A percentile compares a stretch with the other conserved stretches of the same genome.
Conservation (phyloP, 2,329 filamentous ascomycete genomes). For the Trichoderma lentiforme region DNA sequence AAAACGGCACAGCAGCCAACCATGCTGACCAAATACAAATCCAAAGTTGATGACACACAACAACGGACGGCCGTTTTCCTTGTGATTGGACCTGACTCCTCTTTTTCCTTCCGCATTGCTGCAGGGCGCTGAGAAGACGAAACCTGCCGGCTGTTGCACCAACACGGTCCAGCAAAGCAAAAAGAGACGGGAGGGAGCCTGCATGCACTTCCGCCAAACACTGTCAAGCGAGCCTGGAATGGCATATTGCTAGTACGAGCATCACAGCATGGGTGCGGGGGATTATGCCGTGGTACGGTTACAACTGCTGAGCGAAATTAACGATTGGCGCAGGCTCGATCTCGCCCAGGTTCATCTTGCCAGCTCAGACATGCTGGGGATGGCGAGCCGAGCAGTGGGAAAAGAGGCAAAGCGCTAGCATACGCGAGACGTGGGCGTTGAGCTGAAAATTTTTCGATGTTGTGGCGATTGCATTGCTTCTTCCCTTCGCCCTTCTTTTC, state of each 20-base stretch:
- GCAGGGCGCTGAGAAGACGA: background rate
- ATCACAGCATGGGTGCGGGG: slow-evolving; percentile 5
- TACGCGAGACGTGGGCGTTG: background rate
- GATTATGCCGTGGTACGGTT: background rate
- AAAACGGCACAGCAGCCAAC: slow-evolving; percentile 16
- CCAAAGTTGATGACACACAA: slow-evolving; percentile 10
- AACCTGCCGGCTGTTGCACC: background rate
- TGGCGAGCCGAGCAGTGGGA: background rate
- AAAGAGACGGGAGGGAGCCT: slow-evolving; percentile 3
- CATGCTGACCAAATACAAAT: background rate
- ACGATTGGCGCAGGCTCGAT: background rate
- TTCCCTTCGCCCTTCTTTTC: background rate
- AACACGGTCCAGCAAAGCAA: background rate
- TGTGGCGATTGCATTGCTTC: slow-evolving; percentile 8
- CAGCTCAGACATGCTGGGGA: background rate
- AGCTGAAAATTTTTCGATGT: background rate
- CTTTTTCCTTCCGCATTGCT: background rate
- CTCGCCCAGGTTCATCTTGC: background rate
- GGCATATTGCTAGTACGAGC: background rate
- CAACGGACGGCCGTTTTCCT: background rate
- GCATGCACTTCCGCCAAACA: background rate
- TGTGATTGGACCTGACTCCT: background rate
- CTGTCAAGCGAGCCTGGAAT: background rate
- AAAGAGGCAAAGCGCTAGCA: background rate
- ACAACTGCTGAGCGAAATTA: slow-evolving; percentile 6